Evolutionary conservation across 768 basidiomycete genomes (phyloP).

Genomic region (Boletellus ananas): DNA sequence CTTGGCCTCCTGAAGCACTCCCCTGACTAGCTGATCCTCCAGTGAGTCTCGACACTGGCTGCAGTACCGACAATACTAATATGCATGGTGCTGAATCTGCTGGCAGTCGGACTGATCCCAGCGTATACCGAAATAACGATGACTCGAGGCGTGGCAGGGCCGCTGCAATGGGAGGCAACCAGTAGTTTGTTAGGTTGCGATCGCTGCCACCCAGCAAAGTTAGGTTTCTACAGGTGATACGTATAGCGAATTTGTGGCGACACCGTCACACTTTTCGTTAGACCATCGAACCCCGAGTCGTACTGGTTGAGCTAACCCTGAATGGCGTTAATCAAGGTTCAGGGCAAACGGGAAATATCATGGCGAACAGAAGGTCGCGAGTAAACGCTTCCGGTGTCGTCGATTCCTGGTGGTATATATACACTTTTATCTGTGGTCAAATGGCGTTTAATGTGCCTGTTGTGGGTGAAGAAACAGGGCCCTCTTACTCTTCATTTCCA

Average conservation of each 20-base stretch:
- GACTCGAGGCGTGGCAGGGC: background rate
- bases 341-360: background rate
- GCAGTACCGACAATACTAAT: background rate
- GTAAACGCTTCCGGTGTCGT: conserved; percentile 7
- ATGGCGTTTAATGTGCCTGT: conserved; percentile 18
- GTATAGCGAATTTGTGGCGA: background rate
- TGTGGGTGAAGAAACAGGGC: background rate
- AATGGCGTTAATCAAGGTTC: conserved; percentile 14
- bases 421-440: background rate
- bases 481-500: conserved; percentile 14
- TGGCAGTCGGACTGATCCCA: background rate
- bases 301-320: conserved; percentile 5
- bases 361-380: conserved; percentile 8
- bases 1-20: background rate
- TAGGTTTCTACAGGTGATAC: background rate
- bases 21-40: background rate
- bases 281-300: background rate
- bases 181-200: background rate
- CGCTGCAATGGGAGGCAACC: too few relatives aligned
- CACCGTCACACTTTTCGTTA: background rate
- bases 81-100: background rate
- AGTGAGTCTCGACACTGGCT: background rate
- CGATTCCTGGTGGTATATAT: background rate
- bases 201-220: background rate
- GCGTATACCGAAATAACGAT: background rate